phyloP scores from a whole-genome alignment of 495 filamentous ascomycete species.

The Penicillium daleae region DNA sequence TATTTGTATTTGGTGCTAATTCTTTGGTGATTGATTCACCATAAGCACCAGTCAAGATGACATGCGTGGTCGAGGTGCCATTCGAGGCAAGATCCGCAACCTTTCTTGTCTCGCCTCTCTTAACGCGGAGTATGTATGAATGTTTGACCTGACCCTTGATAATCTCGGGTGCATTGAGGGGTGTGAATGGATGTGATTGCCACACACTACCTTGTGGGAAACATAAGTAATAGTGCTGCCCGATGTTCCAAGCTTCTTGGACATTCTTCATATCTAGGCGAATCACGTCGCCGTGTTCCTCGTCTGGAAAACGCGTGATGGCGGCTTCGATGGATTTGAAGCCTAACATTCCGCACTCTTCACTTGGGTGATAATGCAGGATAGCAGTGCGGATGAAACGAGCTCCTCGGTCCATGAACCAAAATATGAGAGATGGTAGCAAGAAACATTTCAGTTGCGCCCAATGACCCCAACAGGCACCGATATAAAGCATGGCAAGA shows the following conservation, averaged over 20 bases:
- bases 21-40: slow-evolving; percentile 52
- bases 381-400: slow-evolving; percentile 53
- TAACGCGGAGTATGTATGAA: slow-evolving; percentile 64
- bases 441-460: slow-evolving; percentile 62
- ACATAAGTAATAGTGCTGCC: slow-evolving; percentile 69
- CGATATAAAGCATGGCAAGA: slow-evolving; percentile 66
- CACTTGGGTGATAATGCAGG: slow-evolving; percentile 51
- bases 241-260: slow-evolving; percentile 60
- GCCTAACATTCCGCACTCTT: slow-evolving; percentile 37
- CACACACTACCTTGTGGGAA: slow-evolving; percentile 63
- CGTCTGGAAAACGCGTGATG: slow-evolving; percentile 52
- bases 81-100: slow-evolving; percentile 48
- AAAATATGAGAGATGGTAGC: slow-evolving; percentile 61
- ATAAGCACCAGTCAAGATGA: slow-evolving; percentile 63
- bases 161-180: slow-evolving; percentile 50
- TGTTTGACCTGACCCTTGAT: slow-evolving; percentile 46
- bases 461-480: slow-evolving; percentile 73
- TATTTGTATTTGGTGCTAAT: slow-evolving; percentile 49
- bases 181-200: slow-evolving; percentile 72
- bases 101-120: slow-evolving; percentile 62
- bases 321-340: slow-evolving; percentile 50
- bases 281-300: slow-evolving; percentile 55
- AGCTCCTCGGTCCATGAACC: slow-evolving; percentile 57
- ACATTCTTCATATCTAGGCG: slow-evolving; percentile 59
- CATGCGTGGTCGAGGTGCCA: slow-evolving; percentile 40